Conservation (phyloP, 2,329 filamentous ascomycete species). For the Purpureocillium lavendulum region DNA sequence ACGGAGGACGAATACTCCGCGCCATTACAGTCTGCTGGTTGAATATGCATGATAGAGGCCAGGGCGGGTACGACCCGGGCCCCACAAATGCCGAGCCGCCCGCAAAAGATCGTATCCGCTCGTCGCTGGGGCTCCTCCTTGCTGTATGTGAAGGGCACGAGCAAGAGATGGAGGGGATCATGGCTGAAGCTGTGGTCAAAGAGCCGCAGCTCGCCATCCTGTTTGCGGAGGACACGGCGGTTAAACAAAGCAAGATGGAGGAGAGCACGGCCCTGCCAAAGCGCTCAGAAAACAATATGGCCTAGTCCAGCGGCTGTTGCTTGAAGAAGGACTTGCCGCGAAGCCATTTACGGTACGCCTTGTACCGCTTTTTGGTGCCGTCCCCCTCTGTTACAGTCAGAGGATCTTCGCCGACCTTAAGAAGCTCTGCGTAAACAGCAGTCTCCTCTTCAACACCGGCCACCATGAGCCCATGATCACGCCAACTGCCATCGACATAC, state of each 20-base stretch:
- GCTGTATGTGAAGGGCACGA: no score
- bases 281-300: neutral
- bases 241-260: neutral
- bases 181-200: no score
- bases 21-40: constrained; percentile 56
- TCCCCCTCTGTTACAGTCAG: constrained; percentile 85
- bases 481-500: constrained; percentile 64
- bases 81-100: neutral
- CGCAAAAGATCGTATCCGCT: neutral
- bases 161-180: no score
- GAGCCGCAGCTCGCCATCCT: no score
- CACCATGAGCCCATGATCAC: constrained; percentile 47
- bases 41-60: constrained; percentile 34
- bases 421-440: constrained; percentile 64
- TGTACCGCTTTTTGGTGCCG: constrained; percentile 86
- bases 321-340: constrained; percentile 94
- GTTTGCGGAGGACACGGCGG: neutral
- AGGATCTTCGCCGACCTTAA: constrained; percentile 72
- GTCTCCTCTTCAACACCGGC: constrained; percentile 37
- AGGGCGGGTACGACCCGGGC: neutral
- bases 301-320: constrained; percentile 59
- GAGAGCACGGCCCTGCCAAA: neutral
- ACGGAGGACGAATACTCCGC: constrained; percentile 56
- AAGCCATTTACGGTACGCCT: constrained; percentile 92
- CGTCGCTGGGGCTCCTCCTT: no score